Percentiles rank a stretch among this genome's conserved stretches.
Conservation (phyloP, 805 yeast genomes). For the Cyberlindnera euphorbiae region DNA sequence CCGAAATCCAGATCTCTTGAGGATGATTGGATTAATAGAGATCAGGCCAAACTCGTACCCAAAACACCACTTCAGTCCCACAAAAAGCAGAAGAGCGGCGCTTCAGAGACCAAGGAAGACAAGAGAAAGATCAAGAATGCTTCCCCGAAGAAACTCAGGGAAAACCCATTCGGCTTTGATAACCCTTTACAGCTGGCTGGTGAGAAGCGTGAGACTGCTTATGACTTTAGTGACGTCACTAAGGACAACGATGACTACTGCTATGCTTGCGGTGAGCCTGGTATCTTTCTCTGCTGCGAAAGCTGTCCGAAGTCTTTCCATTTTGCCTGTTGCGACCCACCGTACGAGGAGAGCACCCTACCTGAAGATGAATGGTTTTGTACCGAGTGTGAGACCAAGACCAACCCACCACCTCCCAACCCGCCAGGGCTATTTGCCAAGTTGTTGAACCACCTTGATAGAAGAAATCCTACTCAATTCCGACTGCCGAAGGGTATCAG, state of each 20-base stretch:
- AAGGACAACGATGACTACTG: constrained; percentile 81
- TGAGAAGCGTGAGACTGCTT: constrained; percentile 27
- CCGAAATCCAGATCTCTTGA: too few species aligned
- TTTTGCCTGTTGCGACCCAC: constrained; percentile 88
- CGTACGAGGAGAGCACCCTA: constrained; percentile 62
- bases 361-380: constrained; percentile 94
- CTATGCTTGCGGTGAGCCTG: constrained; percentile 84
- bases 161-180: constrained; percentile 42
- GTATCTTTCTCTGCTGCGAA: constrained; percentile 90
- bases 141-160: constrained; percentile 29
- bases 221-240: constrained; percentile 29
- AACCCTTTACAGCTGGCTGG: constrained; percentile 28
- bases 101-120: constrained; percentile 9
- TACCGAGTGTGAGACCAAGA: constrained; percentile 57
- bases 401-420: constrained; percentile 31
- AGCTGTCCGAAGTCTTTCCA: constrained; percentile 90
- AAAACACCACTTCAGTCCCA: neutral
- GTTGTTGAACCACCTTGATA: constrained; percentile 52
- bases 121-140: constrained; percentile 26
- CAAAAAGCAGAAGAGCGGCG: constrained; percentile 10
- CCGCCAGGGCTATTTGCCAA: constrained; percentile 44
- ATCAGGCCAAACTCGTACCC: too few species aligned
- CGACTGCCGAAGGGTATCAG: constrained; percentile 64
- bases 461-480: constrained; percentile 62
- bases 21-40: too few species aligned